Evolutionary conservation across 73 alveolate species (phyloP).

Genomic region (Tetrahymena malaccensis): DNA sequence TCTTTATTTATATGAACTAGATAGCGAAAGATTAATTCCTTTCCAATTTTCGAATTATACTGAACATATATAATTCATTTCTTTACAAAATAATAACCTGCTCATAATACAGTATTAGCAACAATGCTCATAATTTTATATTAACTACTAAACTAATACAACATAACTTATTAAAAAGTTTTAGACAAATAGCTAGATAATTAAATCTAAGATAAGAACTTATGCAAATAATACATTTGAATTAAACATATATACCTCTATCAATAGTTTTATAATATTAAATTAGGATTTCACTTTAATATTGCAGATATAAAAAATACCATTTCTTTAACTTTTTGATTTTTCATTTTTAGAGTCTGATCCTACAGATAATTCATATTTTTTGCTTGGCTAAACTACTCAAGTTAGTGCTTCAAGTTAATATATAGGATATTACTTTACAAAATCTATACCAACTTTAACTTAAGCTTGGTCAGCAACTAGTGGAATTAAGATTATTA

Average conservation of each 20-base stretch:
- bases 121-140: not conserved
- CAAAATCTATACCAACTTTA: not conserved
- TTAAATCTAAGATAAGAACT: not conserved
- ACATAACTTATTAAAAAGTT: no score
- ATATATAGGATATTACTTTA: not conserved
- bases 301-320: not conserved
- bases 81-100: not conserved
- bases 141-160: no score
- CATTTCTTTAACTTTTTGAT: not conserved
- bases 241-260: no score
- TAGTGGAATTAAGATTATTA: no score
- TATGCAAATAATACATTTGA: not conserved
- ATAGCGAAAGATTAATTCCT: no score
- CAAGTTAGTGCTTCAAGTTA: not conserved
- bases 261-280: no score
- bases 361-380: not conserved
- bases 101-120: not conserved
- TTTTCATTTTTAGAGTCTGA: not conserved
- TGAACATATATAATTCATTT: no score
- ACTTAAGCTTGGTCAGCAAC: not conserved
- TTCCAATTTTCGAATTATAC: no score
- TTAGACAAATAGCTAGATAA: not conserved
- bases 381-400: not conserved
- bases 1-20: no score
- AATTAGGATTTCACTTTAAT: no score